Percentiles rank a stretch among this genome's conserved stretches.
phyloP scores from a whole-genome alignment of 2,329 filamentous ascomycete species.

The Zalaria sp. region DNA sequence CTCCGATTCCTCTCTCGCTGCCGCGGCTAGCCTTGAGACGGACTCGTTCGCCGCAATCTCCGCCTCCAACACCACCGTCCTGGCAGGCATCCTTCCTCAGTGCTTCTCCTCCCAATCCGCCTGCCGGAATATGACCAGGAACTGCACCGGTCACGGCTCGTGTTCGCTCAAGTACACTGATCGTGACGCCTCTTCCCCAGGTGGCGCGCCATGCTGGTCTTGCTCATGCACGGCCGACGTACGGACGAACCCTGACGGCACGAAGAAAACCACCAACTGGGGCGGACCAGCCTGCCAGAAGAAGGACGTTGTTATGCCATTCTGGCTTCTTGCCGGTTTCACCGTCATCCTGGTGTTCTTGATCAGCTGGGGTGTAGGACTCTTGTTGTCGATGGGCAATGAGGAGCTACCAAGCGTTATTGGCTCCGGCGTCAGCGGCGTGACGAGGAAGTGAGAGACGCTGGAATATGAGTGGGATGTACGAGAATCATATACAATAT shows the following conservation, averaged over 20 bases:
- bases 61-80: conserved; percentile 21
- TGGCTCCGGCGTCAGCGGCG: conserved; percentile 77
- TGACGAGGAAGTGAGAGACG: conserved; percentile 31
- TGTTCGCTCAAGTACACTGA: conserved; percentile 55
- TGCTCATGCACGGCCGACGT: conserved; percentile 60
- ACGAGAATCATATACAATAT: no score
- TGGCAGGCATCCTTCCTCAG: conserved; percentile 44
- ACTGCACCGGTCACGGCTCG: conserved; percentile 69
- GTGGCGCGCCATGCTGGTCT: conserved; percentile 49
- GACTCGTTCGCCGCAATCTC: conserved; percentile 11
- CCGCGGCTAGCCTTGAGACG: conserved; percentile 2
- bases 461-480: background rate
- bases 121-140: conserved; percentile 57
- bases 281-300: conserved; percentile 81
- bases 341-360: conserved; percentile 55
- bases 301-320: conserved; percentile 74
- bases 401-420: conserved; percentile 88
- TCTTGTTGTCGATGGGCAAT: conserved; percentile 72
- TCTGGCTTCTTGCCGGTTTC: conserved; percentile 74
- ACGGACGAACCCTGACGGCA: conserved; percentile 32
- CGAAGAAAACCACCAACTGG: conserved; percentile 57
- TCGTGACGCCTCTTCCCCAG: conserved; percentile 26
- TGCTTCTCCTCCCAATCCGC: conserved; percentile 61
- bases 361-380: conserved; percentile 55
- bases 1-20: conserved; percentile 5